Conservation (phyloP, 2,329 filamentous ascomycete genomes). For the Exserohilum rostratum region DNA sequence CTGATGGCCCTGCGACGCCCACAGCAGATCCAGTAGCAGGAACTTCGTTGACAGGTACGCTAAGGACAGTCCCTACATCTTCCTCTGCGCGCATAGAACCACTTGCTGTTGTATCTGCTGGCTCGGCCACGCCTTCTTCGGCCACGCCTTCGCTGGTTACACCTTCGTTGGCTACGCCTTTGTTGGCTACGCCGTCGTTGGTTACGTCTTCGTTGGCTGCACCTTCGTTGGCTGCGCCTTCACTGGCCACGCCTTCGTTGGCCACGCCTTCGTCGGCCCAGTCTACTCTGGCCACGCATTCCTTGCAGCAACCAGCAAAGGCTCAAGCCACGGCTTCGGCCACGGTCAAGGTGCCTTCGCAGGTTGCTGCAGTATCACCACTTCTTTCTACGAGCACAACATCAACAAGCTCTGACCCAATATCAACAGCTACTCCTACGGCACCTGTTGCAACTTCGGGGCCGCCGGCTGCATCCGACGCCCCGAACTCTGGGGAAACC, state of each 20-base stretch:
- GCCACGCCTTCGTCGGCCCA: not conserved
- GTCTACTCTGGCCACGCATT: slow-evolving; percentile 6
- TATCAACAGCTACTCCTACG: slow-evolving; percentile 32
- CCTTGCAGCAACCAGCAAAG: no score
- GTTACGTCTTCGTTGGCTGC: no score
- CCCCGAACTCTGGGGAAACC: slow-evolving; percentile 20
- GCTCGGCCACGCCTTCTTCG: slow-evolving; percentile 15
- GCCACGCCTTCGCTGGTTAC: not conserved
- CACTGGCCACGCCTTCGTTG: slow-evolving; percentile 8
- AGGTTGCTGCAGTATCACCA: slow-evolving; percentile 14
- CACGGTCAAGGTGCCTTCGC: slow-evolving; percentile 19
- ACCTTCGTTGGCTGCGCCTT: no score
- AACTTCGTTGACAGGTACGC: slow-evolving; percentile 45
- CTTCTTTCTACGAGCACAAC: slow-evolving; percentile 19
- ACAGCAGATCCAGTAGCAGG: slow-evolving; percentile 33
- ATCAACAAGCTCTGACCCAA: slow-evolving; percentile 41
- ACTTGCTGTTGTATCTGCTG: slow-evolving; percentile 30
- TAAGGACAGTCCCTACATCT: slow-evolving; percentile 36
- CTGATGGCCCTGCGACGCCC: slow-evolving; percentile 29
- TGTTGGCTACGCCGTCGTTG: not conserved
- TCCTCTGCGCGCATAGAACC: slow-evolving; percentile 23
- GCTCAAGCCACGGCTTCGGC: not conserved
- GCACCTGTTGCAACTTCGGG: slow-evolving; percentile 15
- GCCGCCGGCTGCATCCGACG: slow-evolving; percentile 17
- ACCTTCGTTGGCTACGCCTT: no score